Percentiles rank a stretch among this genome's conserved stretches.
These are phyloP conservation scores for Pleurozium schreberi DNA, from an alignment of 225 moss, liverwort and hornwort species.

Conservation along the genomic window DNA sequence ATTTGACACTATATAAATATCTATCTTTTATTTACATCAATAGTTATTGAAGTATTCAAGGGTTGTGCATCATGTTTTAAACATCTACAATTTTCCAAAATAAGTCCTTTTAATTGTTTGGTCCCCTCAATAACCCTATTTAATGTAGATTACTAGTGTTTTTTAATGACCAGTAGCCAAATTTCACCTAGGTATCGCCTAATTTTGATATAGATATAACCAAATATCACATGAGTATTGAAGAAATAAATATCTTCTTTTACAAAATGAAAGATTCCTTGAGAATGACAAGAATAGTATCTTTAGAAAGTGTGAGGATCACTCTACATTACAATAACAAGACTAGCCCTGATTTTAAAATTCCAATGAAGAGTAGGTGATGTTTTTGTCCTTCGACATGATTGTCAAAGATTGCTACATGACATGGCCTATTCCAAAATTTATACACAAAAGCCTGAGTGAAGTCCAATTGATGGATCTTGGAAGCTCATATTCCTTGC, in stretches of 20 bases:
- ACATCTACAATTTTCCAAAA: no score
- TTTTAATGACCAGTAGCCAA: background rate
- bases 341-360: background rate
- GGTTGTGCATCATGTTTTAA: no score
- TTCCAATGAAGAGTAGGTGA: background rate
- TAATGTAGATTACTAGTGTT: rapidly evolving
- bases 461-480: background rate
- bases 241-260: background rate
- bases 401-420: background rate
- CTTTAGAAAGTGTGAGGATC: background rate
- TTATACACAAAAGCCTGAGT: background rate
- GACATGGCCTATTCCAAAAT: background rate
- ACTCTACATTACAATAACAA: background rate
- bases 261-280: background rate
- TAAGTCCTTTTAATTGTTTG: no score
- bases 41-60: no score
- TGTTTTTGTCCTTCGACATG: background rate
- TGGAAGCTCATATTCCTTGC: background rate
- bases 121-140: no score
- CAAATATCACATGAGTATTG: background rate
- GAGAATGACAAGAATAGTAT: background rate
- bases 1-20: no score
- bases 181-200: background rate
- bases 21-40: no score
- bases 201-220: background rate